Conservation (phyloP, 768 basidiomycete genomes). For the Scleroderma citrinum region DNA sequence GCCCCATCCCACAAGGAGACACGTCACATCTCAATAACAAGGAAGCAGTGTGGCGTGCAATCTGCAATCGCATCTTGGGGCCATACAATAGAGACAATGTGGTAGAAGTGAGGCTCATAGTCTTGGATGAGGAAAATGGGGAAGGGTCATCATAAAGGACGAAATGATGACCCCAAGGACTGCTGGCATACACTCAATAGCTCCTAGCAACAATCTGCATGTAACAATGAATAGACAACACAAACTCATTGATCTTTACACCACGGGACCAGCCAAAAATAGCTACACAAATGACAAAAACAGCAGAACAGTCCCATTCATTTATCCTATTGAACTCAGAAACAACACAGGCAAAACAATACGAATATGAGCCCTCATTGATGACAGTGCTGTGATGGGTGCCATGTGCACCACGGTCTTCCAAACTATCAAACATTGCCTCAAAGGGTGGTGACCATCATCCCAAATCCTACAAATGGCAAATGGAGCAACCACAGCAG, state of each 20-base stretch:
- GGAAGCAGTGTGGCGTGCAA: neutral
- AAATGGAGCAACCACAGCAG: neutral
- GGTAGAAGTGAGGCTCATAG: neutral
- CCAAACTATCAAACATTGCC: neutral
- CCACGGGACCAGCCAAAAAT: too few relatives aligned
- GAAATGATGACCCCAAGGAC: neutral
- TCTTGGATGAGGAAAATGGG: neutral
- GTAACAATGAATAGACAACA: too few relatives aligned
- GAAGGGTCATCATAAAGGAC: neutral
- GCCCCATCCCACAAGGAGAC: too few relatives aligned
- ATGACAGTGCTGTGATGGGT: neutral
- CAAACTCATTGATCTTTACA: too few relatives aligned
- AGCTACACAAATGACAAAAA: neutral
- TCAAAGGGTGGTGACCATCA: neutral
- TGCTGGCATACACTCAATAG: too few relatives aligned
- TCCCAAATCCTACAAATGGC: neutral
- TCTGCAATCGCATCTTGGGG: neutral
- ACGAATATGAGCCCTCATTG: neutral
- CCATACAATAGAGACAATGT: neutral
- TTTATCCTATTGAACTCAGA: neutral
- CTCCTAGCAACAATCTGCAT: too few relatives aligned
- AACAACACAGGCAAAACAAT: neutral
- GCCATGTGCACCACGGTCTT: too few relatives aligned
- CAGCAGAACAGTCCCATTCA: too few relatives aligned
- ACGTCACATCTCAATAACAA: too few relatives aligned